Evolutionary conservation across 805 yeast species (phyloP).

Genomic region (Millerozyma acaciae): DNA sequence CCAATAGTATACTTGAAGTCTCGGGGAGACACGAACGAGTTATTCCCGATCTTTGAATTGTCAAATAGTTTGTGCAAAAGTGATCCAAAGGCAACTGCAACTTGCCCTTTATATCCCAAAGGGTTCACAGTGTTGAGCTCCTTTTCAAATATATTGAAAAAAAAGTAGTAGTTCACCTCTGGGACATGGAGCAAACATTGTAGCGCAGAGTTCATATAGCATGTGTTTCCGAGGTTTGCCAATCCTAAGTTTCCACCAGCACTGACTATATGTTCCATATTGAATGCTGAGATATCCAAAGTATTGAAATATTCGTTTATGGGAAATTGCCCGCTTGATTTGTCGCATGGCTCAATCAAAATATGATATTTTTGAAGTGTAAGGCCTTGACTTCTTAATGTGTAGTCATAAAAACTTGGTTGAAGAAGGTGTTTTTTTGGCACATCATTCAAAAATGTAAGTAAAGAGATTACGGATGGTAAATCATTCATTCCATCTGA

Average conservation of each 20-base stretch:
- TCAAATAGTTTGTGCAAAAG: conserved; percentile 61
- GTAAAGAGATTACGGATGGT: conserved; percentile 20
- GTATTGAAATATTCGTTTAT: conserved; percentile 17
- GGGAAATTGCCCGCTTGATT: conserved; percentile 16
- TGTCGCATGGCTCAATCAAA: conserved; percentile 24
- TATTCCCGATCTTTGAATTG: conserved; percentile 5
- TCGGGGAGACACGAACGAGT: conserved; percentile 50
- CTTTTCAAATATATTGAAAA: conserved; percentile 50
- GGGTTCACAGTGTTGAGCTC: conserved; percentile 81
- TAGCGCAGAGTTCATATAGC: conserved; percentile 92
- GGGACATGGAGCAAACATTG: conserved; percentile 88
- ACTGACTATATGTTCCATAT: conserved; percentile 8
- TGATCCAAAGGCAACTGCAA: conserved; percentile 72
- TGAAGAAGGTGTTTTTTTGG: conserved; percentile 25
- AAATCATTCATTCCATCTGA: conserved; percentile 18
- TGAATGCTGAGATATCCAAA: conserved; percentile 11
- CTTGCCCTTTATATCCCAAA: conserved; percentile 77
- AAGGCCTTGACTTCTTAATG: conserved; percentile 31
- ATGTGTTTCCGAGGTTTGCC: conserved; percentile 80
- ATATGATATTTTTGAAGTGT: conserved; percentile 20
- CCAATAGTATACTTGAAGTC: conserved; percentile 80
- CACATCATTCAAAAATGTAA: conserved; percentile 26
- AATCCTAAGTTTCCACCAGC: conserved; percentile 52
- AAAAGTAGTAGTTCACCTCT: conserved; percentile 73
- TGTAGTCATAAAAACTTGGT: conserved; percentile 16